phyloP scores from a whole-genome alignment of 108 stramenopile genomes.

The Poteriospumella lacustris region DNA sequence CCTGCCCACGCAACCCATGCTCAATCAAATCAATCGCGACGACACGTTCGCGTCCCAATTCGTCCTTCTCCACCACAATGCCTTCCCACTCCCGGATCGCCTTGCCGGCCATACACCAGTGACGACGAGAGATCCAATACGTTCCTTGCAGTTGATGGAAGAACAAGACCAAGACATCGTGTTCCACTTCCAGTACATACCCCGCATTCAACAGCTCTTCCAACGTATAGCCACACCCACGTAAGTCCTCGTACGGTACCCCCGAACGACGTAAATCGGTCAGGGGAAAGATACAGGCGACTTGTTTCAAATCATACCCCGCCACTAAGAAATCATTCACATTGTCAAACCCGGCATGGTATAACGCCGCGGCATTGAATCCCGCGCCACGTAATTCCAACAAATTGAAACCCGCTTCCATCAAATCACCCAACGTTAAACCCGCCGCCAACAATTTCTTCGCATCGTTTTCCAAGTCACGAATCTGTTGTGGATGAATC shows the following conservation, averaged over 20 bases:
- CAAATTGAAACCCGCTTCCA: neutral
- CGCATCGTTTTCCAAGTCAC: neutral
- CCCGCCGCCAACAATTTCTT: neutral
- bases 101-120: neutral
- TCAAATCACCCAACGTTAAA: neutral
- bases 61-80: neutral
- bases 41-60: neutral
- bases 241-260: neutral
- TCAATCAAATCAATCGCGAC: neutral
- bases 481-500: neutral
- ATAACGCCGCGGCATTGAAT: neutral
- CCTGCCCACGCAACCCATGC: neutral
- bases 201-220: neutral
- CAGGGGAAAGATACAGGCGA: neutral
- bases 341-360: neutral
- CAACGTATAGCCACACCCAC: neutral
- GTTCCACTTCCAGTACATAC: neutral
- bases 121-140: neutral
- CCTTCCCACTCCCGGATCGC: neutral
- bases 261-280: neutral
- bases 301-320: neutral
- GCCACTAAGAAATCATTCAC: neutral
- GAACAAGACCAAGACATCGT: neutral
- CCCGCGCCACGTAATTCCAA: neutral
- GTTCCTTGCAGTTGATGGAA: neutral